Conservation (phyloP, 1,139 yeast species). For the Blastobotrys aristatus region DNA sequence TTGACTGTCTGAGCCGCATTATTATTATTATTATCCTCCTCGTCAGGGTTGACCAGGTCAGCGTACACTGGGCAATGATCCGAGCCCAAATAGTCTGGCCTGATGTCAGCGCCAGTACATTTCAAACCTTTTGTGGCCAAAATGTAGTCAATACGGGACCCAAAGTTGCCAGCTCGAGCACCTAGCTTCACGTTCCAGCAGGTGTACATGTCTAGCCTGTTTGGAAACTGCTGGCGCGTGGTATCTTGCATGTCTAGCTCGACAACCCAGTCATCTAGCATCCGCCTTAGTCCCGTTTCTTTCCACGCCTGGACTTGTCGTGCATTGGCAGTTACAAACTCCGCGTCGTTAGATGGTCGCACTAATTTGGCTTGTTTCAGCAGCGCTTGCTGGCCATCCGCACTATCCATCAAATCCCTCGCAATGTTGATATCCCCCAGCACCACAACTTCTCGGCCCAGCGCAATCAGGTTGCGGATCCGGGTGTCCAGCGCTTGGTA, state of each 20-base stretch:
- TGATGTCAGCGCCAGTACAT: constrained; percentile 52
- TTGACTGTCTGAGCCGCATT: background rate
- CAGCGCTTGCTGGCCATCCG: constrained; percentile 55
- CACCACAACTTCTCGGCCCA: constrained; percentile 51
- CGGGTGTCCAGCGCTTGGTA: constrained; percentile 55
- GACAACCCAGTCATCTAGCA: constrained; percentile 30
- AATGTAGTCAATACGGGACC: constrained; percentile 82
- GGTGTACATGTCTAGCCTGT: constrained; percentile 66
- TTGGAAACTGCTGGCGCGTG: constrained; percentile 53
- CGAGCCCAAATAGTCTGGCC: constrained; percentile 72
- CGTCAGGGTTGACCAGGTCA: constrained; percentile 42
- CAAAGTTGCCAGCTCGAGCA: constrained; percentile 77
- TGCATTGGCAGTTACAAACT: constrained; percentile 20
- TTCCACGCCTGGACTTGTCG: constrained; percentile 28
- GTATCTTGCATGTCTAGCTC: constrained; percentile 50
- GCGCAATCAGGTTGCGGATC: constrained; percentile 45
- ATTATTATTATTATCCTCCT: background rate
- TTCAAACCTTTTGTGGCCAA: constrained; percentile 43
- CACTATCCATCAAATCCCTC: constrained; percentile 75
- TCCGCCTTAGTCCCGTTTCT: constrained; percentile 25
- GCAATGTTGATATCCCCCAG: constrained; percentile 88
- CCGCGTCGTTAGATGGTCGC: constrained; percentile 24
- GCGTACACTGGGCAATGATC: constrained; percentile 92
- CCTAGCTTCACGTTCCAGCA: constrained; percentile 86
- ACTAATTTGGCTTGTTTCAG: constrained; percentile 29